These are phyloP conservation scores for Leccinum longicurvipes DNA, from an alignment of 768 basidiomycete species.

Conservation along the genomic window DNA sequence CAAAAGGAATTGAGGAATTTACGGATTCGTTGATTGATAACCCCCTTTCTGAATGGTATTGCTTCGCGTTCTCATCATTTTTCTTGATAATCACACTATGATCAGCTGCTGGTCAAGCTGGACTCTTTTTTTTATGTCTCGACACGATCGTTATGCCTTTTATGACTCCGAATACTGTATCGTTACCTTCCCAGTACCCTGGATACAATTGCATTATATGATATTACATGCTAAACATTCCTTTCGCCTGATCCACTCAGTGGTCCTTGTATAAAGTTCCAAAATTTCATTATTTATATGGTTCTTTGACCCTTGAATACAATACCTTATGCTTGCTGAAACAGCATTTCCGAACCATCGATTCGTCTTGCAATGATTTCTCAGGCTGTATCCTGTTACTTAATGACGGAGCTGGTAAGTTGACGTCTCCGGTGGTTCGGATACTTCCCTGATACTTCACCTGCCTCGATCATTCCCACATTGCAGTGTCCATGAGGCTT, in stretches of 20 bases:
- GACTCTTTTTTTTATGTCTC: neutral
- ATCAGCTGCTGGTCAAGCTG: constrained; percentile 19
- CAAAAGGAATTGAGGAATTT: constrained; percentile 36
- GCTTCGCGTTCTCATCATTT: neutral
- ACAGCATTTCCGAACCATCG: neutral
- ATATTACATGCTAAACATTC: neutral
- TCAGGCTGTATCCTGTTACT: neutral
- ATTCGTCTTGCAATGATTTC: neutral
- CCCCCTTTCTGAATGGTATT: neutral
- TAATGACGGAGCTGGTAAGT: neutral
- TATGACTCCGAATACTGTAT: constrained; percentile 10
- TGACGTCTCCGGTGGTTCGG: neutral
- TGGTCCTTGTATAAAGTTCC: neutral
- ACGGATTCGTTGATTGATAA: constrained; percentile 6
- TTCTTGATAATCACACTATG: neutral
- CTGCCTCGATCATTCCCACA: neutral
- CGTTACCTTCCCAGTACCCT: constrained; percentile 1
- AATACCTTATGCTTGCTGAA: neutral
- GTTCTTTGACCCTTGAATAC: neutral
- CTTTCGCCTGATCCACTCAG: neutral
- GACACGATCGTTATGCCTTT: neutral
- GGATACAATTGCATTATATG: constrained; percentile 1
- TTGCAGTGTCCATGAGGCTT: neutral
- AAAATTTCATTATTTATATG: constrained; percentile 1
- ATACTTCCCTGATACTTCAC: neutral